Evolutionary conservation across 2,329 filamentous ascomycete genomes (phyloP).

Genomic region (Fusarium sp.): DNA sequence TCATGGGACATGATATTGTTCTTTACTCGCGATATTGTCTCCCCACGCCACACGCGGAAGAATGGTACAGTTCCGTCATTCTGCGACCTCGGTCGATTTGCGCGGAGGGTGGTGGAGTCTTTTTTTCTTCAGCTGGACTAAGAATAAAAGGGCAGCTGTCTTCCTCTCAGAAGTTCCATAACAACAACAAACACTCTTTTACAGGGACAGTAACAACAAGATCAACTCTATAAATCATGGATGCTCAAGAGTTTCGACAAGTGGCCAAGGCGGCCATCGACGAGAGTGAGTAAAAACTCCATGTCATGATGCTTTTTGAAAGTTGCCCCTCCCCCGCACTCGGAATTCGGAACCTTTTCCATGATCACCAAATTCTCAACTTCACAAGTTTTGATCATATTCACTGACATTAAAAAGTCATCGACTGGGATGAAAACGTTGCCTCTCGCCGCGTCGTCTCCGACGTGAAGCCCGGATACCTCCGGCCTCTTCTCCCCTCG

Average conservation of each 20-base stretch:
- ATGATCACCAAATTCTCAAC: too few relatives aligned
- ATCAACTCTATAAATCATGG: slow-evolving; percentile 65
- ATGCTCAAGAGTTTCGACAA: slow-evolving; percentile 80
- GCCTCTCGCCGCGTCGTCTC: slow-evolving; percentile 78
- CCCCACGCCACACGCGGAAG: background rate
- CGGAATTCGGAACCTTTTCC: background rate
- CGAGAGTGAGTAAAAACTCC: slow-evolving; percentile 71
- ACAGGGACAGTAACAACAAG: background rate
- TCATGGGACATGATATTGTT: background rate
- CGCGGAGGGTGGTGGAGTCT: background rate
- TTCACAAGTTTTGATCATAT: too few relatives aligned
- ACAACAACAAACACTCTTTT: background rate
- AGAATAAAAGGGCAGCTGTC: background rate
- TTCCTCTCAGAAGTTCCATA: background rate
- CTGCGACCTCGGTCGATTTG: background rate
- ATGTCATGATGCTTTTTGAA: slow-evolving; percentile 46
- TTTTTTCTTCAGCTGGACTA: background rate
- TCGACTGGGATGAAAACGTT: slow-evolving; percentile 84
- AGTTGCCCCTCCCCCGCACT: slow-evolving; percentile 9
- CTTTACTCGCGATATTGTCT: background rate
- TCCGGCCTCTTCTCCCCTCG: slow-evolving; percentile 80
- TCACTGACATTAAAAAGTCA: slow-evolving; percentile 64
- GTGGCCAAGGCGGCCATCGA: slow-evolving; percentile 84
- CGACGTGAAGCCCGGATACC: slow-evolving; percentile 85
- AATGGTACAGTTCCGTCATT: background rate